Base-by-base conservation (phyloP, 2,329 filamentous ascomycete genomes). In the Aureobasidium leucospermi region DNA sequence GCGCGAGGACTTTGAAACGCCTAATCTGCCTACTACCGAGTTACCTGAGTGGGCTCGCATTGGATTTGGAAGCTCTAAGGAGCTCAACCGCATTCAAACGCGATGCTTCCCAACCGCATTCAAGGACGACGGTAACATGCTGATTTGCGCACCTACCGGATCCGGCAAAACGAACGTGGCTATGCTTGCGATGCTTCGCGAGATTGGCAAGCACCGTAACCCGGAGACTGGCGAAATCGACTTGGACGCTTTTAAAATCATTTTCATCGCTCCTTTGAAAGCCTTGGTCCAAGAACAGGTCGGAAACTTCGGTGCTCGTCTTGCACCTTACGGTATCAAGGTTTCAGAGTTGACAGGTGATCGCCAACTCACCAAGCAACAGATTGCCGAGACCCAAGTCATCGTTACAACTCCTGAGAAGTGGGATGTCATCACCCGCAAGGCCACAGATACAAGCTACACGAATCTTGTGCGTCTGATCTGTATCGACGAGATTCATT, bases 401-500 rank as follows among this genome's bases (percentile, higher is more conserved):
- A 99, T 99, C 67, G 92, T 99, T 61, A 99, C 94, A 0, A 99
- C 94, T 0, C 94, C 94, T 19, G 94, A 99, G 75, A 99, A 99
- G 76, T 99, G 91, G 89, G 94, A 99, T 74, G 93, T 99, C 66
- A 96, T 99, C 67, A 99, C 95, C 6, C 85, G 95, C 75, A 99
- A 99, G 75, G 92, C 93, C 6, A 96, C 93, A 1, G 95, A 99
- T 71, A 84, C 94, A 58, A 96, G 91, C 67, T 99, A 99, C 74
- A 99, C 92, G 15, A 96, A 95, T 67, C 83, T 99, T n/a, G 94
- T 99, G 29, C 87, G 93, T 41, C 81, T 99, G 10, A 87, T 99
- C 60, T 92, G 96, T 70, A 97, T 99, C 62, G 94, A 99, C 68
- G 94, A 99, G 75, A 97, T 99, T 65, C 94, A 99, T 79, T 78